phyloP scores from a whole-genome alignment of 345 rosid genomes.

The Toxicodendron radicans region DNA sequence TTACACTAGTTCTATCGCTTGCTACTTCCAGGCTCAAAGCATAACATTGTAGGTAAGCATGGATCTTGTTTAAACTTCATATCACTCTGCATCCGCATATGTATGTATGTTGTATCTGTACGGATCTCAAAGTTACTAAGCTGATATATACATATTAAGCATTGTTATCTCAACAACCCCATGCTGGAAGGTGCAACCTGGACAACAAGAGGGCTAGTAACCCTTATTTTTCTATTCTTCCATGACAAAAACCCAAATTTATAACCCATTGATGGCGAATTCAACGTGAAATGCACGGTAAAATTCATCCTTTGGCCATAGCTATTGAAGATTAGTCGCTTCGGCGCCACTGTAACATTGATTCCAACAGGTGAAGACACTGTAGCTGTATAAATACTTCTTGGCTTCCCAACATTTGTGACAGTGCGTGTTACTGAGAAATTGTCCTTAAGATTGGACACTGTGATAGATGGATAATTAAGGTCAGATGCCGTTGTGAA shows the following conservation, averaged over 20 bases:
- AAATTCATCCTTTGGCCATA: constrained; percentile 49
- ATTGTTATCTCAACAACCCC: constrained; percentile 33
- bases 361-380: constrained; percentile 40
- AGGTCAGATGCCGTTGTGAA: constrained; percentile 35
- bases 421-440: constrained; percentile 45
- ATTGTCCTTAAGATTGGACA: constrained; percentile 38
- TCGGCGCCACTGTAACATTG: constrained; percentile 44
- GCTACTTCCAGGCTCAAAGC: constrained; percentile 3
- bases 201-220: constrained; percentile 48
- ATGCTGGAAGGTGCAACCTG: constrained; percentile 29
- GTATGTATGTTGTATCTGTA: neutral
- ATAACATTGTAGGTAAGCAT: neutral
- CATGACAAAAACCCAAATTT: constrained; percentile 50
- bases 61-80: no score
- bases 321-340: constrained; percentile 32
- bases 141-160: constrained; percentile 9
- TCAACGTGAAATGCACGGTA: constrained; percentile 43
- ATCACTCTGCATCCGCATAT: constrained; percentile 7
- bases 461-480: constrained; percentile 53
- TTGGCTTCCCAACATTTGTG: constrained; percentile 47
- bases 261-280: constrained; percentile 44
- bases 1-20: neutral
- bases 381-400: constrained; percentile 39
- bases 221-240: constrained; percentile 35
- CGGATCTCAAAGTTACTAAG: constrained; percentile 1